Conservation (phyloP, 2,329 filamentous ascomycete species). For the Nemania serpens region DNA sequence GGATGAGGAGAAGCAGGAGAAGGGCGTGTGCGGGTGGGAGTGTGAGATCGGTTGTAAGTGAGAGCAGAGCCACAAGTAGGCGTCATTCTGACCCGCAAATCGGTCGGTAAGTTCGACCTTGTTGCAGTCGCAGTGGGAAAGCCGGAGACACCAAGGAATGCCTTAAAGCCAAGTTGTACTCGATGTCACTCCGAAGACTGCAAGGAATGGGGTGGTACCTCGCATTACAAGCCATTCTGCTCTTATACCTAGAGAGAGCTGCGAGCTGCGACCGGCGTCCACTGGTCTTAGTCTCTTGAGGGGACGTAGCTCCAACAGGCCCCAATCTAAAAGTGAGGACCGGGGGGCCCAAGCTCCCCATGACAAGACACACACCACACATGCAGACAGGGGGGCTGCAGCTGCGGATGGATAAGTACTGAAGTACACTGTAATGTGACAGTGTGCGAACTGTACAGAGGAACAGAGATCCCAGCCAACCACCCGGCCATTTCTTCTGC, state of each 20-base stretch:
- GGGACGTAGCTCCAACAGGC: constrained; percentile 18
- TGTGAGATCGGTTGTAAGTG: constrained; percentile 23
- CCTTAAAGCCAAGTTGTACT: constrained; percentile 24
- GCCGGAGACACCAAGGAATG: constrained; percentile 26
- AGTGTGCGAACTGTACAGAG: no score
- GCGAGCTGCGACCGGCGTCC: constrained; percentile 31
- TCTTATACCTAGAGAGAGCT: constrained; percentile 1
- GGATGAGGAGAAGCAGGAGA: constrained; percentile 8
- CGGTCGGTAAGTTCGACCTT: constrained; percentile 23
- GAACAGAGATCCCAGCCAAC: no score
- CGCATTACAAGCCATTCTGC: constrained; percentile 29
- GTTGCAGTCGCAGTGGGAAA: constrained; percentile 10
- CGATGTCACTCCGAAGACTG: constrained; percentile 32
- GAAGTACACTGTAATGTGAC: no score
- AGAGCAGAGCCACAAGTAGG: constrained; percentile 25
- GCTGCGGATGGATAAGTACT: no score
- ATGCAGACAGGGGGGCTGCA: no score
- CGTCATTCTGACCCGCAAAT: constrained; percentile 32
- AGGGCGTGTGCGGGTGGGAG: constrained; percentile 21
- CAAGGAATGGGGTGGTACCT: constrained; percentile 34
- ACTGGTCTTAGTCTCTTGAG: constrained; percentile 16
- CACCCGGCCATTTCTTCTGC: no score
- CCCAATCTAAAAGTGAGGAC: constrained; percentile 15
- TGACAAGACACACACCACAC: neutral
- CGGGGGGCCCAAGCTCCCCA: no score